Evolutionary conservation across 306 rosid species (phyloP), one percentile per base, ranked within the genome.

Genomic region (Rosa rugosa): DNA sequence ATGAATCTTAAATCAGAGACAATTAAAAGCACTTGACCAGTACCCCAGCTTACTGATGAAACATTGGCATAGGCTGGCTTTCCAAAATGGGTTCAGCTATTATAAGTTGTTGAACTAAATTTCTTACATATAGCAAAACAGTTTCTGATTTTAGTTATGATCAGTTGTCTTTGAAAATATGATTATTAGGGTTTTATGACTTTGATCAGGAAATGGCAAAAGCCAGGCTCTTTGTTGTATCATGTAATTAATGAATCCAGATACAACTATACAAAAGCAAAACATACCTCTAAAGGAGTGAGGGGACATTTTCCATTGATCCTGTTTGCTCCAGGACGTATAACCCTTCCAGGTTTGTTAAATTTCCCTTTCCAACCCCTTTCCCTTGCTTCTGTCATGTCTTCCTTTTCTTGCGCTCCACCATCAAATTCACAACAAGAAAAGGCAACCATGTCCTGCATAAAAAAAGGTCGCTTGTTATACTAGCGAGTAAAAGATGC

Each of bases 381-480:
- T 86, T 95, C 99, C 81, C 99, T 91, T 50, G 99, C 99, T 41
- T 92, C 99, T 71, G 76, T 85, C 98, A 95, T 95, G 85, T 90
- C 91, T 76, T 77, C 92, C 79, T 8, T 81, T 88, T 95, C 98
- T 85, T 87, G 91, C 64, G 80, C 81, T 51, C 99, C 98, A 49
- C 97, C 99, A 56, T 95, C 96, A 49, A 93, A 95, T 76, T 91
- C 88, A 83, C 99, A 95, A 83, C 98, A 95, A 70, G 99, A 95
- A 87, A 95, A 95, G 27, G 99, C 99, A 80, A 95, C 99, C 99
- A 95, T 95, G 84, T 95, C 99, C 99, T 95, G 90, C 74, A 70
- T 25, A 82, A 44, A 70, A 72, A 62, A 20, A 83, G 60, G 72
- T 70, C 44, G 70, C 25, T 53, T 80, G 13, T 72, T 75, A 75